Conservation (phyloP, 345 rosid species). For the Pelargonium nanum region DNA sequence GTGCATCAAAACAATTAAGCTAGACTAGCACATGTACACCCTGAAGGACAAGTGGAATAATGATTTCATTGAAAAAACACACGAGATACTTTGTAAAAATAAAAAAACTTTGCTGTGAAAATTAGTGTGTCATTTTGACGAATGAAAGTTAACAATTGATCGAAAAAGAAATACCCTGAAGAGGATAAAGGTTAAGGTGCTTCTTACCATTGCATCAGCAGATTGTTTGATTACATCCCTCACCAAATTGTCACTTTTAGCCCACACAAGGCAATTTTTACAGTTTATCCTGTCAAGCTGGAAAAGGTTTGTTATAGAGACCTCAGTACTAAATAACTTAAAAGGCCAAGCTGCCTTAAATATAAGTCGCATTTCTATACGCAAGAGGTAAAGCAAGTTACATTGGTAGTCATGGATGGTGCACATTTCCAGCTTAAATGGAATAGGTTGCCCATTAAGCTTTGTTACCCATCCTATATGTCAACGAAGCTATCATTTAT, state of each 20-base stretch:
- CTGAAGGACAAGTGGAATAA: no score
- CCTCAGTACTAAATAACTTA: background rate
- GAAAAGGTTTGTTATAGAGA: constrained; percentile 11
- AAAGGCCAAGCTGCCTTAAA: constrained; percentile 1
- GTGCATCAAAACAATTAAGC: background rate
- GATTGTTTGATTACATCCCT: constrained; percentile 62
- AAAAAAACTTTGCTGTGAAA: background rate
- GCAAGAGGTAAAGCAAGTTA: background rate
- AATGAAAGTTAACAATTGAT: background rate
- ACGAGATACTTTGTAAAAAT: background rate
- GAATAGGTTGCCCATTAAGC: background rate
- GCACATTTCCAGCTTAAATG: constrained; percentile 4
- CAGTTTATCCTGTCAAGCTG: constrained; percentile 56
- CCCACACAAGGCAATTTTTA: constrained; percentile 76
- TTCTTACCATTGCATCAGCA: constrained; percentile 41
- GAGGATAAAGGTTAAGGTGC: constrained; percentile 7
- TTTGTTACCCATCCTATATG: background rate
- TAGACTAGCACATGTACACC: no score
- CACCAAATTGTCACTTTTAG: constrained; percentile 71
- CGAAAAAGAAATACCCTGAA: background rate
- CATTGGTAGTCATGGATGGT: background rate
- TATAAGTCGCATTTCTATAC: background rate
- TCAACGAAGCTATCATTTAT: background rate
- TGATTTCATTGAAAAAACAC: no score
- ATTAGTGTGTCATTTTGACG: no score